Percentiles rank a stretch among this genome's conserved stretches.
phyloP scores from a whole-genome alignment of 1,284 basidiomycete species.

The Ustilago bromivora region DNA sequence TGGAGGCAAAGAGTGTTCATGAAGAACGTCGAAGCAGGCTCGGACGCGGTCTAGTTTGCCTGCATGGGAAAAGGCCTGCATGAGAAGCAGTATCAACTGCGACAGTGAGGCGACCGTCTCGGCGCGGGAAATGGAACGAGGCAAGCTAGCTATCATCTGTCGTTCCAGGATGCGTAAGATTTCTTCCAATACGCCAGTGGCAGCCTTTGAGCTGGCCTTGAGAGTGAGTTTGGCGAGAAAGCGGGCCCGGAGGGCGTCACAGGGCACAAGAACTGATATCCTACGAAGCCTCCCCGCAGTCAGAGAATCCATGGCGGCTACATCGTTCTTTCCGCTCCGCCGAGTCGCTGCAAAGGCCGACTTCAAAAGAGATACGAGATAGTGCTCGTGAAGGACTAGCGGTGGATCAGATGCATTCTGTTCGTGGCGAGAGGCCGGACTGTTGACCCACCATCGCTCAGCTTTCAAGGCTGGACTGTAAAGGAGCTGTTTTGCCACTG shows the following conservation, averaged over 20 bases:
- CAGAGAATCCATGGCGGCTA: background rate
- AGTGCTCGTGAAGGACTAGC: constrained; percentile 15
- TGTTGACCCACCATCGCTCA: constrained; percentile 11
- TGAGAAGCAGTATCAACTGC: constrained; percentile 14
- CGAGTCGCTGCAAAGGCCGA: background rate
- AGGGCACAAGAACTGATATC: background rate
- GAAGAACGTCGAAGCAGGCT: constrained; percentile 23
- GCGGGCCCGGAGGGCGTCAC: background rate
- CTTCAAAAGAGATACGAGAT: constrained; percentile 3
- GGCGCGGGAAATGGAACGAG: background rate
- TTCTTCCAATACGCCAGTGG: background rate
- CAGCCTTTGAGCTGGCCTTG: background rate
- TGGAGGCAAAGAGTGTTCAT: background rate
- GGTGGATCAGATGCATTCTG: background rate
- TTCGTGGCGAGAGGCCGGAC: background rate
- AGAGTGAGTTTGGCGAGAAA: constrained; percentile 5
- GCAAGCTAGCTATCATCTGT: background rate
- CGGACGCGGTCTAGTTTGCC: constrained; percentile 13
- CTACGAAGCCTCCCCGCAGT: constrained; percentile 6
- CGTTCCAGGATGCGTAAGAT: constrained; percentile 4
- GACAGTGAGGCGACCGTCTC: background rate
- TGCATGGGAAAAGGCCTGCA: constrained; percentile 14
- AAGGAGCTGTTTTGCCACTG: constrained; percentile 6
- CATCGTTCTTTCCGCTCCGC: background rate
- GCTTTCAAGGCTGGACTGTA: constrained; percentile 1